Evolutionary conservation across 2,329 filamentous ascomycete species (phyloP).

Genomic region (Pseudogymnoascus sp.): DNA sequence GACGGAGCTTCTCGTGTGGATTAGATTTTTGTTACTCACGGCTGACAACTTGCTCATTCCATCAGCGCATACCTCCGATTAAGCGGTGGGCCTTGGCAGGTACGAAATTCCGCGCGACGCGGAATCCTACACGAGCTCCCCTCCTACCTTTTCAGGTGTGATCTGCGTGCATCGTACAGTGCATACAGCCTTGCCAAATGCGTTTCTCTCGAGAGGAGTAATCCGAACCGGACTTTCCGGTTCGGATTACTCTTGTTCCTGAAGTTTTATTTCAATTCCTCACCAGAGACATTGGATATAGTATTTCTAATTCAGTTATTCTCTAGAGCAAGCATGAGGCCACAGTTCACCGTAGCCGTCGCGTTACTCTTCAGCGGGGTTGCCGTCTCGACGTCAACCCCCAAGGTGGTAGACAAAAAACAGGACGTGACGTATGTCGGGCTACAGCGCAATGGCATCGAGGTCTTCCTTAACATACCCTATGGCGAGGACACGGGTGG

Average conservation of each 20-base stretch:
- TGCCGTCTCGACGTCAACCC: background rate
- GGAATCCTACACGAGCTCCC: background rate
- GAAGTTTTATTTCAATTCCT: background rate
- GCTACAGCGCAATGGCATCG: conserved; percentile 35
- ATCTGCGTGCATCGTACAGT: background rate
- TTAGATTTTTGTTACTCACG: background rate
- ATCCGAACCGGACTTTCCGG: background rate
- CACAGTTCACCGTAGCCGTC: background rate
- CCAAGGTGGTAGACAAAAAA: conserved; percentile 17
- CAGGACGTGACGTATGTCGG: conserved; percentile 35
- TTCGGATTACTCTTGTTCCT: background rate
- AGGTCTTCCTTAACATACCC: conserved; percentile 39
- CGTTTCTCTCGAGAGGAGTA: background rate
- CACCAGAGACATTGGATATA: background rate
- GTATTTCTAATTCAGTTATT: background rate
- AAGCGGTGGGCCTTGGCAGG: background rate
- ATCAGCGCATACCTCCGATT: background rate
- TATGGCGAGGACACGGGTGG: conserved; percentile 40
- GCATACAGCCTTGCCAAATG: background rate
- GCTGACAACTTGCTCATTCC: background rate
- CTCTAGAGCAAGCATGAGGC: background rate
- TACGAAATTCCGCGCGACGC: background rate
- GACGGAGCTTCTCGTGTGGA: background rate
- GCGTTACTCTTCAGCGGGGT: background rate
- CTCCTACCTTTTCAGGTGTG: background rate